phyloP scores from a whole-genome alignment of 495 filamentous ascomycete species.

The Podospora fimiseda region DNA sequence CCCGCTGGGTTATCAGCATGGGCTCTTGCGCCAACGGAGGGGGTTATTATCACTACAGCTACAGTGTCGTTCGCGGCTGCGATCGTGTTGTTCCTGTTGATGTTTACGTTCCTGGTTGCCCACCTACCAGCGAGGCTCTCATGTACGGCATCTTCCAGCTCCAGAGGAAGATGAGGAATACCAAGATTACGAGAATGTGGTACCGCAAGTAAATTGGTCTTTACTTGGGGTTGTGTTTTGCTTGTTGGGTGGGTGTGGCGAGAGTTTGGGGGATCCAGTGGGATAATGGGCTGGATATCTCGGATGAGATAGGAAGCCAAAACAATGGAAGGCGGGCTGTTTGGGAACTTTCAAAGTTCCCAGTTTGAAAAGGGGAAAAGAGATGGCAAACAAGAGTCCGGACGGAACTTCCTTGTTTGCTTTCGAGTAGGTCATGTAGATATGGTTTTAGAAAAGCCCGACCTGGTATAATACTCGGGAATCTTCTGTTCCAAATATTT shows the following conservation, averaged over 20 bases:
- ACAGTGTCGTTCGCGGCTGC: conserved; percentile 79
- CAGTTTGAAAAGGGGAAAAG: background rate
- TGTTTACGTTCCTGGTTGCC: conserved; percentile 89
- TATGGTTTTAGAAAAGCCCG: too few relatives aligned
- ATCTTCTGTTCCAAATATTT: too few relatives aligned
- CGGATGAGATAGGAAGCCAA: too few relatives aligned
- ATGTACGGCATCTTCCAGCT: conserved; percentile 84
- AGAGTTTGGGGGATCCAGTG: background rate
- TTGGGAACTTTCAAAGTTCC: too few relatives aligned
- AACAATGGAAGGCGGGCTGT: too few relatives aligned
- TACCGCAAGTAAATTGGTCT: conserved; percentile 33
- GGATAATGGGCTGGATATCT: background rate
- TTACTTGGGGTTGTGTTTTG: background rate
- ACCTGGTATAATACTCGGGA: too few relatives aligned
- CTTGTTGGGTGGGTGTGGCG: background rate
- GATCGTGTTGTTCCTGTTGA: conserved; percentile 89
- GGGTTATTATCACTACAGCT: conserved; percentile 92
- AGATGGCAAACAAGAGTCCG: background rate
- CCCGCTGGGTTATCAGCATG: conserved; percentile 89
- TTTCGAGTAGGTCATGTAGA: background rate
- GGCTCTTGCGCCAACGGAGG: conserved; percentile 88
- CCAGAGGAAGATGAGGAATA: conserved; percentile 82
- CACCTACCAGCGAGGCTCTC: conserved; percentile 79
- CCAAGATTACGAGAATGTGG: conserved; percentile 64
- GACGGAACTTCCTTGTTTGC: background rate